These are phyloP conservation scores for Chenopodium suecicum DNA, from an alignment of 148 eudicot species.

Conservation along the genomic window DNA sequence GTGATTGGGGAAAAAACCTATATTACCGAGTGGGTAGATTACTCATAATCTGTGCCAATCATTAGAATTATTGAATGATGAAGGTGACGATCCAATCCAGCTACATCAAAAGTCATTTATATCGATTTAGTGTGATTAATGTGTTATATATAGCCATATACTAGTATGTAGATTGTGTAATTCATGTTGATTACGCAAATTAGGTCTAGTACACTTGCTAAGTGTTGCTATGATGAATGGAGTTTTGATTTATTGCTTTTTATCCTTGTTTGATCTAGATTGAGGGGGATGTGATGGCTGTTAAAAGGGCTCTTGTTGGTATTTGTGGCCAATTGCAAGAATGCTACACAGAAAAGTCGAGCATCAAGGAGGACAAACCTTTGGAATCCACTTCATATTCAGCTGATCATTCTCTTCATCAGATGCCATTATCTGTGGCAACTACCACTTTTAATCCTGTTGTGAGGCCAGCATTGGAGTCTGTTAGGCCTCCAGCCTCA, in stretches of 20 bases:
- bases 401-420: constrained; percentile 36
- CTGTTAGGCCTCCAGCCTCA: constrained; percentile 25
- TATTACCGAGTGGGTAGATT: no score
- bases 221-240: background rate
- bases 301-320: constrained; percentile 67
- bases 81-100: no score
- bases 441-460: constrained; percentile 36
- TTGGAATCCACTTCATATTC: constrained; percentile 34
- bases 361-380: constrained; percentile 36
- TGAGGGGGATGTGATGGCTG: constrained; percentile 63
- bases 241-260: background rate
- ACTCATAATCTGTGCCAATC: no score
- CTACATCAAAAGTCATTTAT: no score
- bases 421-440: constrained; percentile 29
- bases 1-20: no score
- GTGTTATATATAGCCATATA: no score
- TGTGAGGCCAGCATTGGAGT: constrained; percentile 31
- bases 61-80: no score
- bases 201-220: no score
- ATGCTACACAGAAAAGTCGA: constrained; percentile 29
- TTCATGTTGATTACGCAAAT: no score
- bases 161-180: no score
- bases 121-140: no score
- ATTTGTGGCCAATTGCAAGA: constrained; percentile 68
- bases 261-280: constrained; percentile 36